Percentiles rank a stretch among this genome's conserved stretches.
These are phyloP conservation scores for Mortierella sp. DNA, from an alignment of 371 early-diverging fungal species.

Conservation along the genomic window DNA sequence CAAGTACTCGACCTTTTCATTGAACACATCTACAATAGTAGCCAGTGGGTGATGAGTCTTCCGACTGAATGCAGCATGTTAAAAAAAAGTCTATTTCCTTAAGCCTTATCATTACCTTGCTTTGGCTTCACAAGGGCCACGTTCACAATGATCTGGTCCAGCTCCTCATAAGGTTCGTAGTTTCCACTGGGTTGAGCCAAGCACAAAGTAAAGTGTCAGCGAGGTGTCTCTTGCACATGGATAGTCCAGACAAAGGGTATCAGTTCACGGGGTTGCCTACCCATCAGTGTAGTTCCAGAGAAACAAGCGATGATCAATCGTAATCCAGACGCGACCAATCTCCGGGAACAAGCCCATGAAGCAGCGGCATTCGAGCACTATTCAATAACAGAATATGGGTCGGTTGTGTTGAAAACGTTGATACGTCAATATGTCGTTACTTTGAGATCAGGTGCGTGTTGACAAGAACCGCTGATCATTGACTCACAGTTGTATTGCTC, in stretches of 20 bases:
- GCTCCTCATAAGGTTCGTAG: slow-evolving; percentile 80
- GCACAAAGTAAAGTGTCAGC: neutral
- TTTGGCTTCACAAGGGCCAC: slow-evolving; percentile 83
- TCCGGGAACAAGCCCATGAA: slow-evolving; percentile 93
- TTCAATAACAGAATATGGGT: neutral
- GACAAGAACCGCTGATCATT: too few relatives aligned
- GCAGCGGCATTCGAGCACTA: slow-evolving; percentile 75
- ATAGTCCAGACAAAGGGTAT: neutral
- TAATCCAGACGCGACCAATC: slow-evolving; percentile 89
- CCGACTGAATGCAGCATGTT: neutral
- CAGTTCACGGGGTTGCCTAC: slow-evolving; percentile 30
- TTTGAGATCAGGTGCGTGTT: neutral
- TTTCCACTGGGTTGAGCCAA: slow-evolving; percentile 56
- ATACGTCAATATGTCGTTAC: neutral
- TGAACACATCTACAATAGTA: slow-evolving; percentile 71
- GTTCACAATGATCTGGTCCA: slow-evolving; percentile 84
- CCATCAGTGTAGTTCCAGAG: slow-evolving; percentile 88
- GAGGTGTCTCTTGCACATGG: too few relatives aligned
- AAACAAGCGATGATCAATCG: slow-evolving; percentile 85
- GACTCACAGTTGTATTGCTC: slow-evolving; percentile 75
- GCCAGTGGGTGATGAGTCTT: too few relatives aligned
- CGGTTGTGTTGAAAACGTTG: neutral
- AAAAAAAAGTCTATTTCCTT: too few relatives aligned
- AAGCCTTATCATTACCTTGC: too few relatives aligned
- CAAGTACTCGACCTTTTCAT: slow-evolving; percentile 81